phyloP scores from a whole-genome alignment of 257 asterid genomes.

The Fraxinus americana region DNA sequence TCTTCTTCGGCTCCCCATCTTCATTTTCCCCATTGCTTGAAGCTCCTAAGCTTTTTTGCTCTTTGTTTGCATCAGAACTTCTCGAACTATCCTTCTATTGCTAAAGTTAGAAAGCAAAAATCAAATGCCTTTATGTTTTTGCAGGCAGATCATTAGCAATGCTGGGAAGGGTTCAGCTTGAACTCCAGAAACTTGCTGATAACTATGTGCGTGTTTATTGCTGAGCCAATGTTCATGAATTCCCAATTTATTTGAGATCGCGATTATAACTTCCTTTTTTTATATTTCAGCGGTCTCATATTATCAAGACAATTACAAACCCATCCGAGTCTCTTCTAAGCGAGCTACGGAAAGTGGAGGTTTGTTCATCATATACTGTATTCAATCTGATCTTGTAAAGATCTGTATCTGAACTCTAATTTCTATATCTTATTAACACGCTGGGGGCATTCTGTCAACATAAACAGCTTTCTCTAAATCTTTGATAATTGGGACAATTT shows the following conservation, averaged over 20 bases:
- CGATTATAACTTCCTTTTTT: constrained; percentile 38
- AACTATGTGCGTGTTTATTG: constrained; percentile 61
- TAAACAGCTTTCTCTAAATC: background rate
- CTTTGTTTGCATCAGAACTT: constrained; percentile 11
- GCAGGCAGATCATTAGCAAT: constrained; percentile 74
- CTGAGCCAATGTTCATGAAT: constrained; percentile 7
- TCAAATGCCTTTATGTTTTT: constrained; percentile 26
- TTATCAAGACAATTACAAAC: constrained; percentile 80
- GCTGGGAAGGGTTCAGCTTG: constrained; percentile 83
- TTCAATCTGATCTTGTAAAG: background rate
- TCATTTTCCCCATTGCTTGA: constrained; percentile 1
- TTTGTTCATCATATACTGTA: constrained; percentile 26
- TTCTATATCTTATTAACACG: background rate
- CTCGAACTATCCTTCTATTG: constrained; percentile 10
- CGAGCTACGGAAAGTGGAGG: constrained; percentile 98
- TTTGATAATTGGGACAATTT: background rate
- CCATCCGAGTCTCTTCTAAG: constrained; percentile 96
- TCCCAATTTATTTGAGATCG: constrained; percentile 3
- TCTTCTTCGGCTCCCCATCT: background rate
- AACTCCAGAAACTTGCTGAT: constrained; percentile 87
- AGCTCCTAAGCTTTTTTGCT: background rate
- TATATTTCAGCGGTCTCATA: constrained; percentile 74
- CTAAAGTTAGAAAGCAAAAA: background rate
- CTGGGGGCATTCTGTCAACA: background rate
- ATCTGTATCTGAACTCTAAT: background rate